Conservation (phyloP, 1,139 yeast genomes). For the Geotrichum citri-aurantii region DNA sequence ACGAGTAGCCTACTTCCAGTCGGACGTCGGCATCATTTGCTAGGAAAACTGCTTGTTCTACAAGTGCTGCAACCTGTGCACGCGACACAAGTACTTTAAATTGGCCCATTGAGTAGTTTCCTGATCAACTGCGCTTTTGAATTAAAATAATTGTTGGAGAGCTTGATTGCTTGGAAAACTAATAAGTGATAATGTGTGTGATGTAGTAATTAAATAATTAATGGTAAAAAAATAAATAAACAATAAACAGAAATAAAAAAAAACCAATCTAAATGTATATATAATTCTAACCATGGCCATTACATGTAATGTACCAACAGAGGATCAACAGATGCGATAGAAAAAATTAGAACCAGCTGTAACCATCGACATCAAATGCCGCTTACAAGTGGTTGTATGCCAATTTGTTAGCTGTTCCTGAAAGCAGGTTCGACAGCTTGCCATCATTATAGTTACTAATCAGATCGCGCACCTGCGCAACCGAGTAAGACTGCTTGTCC, state of each 20-base stretch:
- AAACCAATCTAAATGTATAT: too few relatives aligned
- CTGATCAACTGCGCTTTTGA: too few relatives aligned
- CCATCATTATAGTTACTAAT: slow-evolving; percentile 26
- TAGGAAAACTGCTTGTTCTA: not conserved
- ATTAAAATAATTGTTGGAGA: too few relatives aligned
- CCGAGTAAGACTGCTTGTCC: slow-evolving; percentile 3
- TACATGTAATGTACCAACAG: not conserved
- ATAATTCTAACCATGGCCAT: not conserved
- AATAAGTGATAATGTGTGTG: too few relatives aligned
- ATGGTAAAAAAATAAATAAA: too few relatives aligned
- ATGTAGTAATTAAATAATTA: too few relatives aligned
- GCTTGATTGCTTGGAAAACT: too few relatives aligned
- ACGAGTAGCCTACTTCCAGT: not conserved
- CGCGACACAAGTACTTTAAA: not conserved
- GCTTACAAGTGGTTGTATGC: slow-evolving; percentile 26
- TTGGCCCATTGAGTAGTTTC: not conserved
- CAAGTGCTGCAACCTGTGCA: not conserved
- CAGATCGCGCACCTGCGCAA: slow-evolving; percentile 15
- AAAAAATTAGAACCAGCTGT: not conserved
- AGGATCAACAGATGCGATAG: not conserved
- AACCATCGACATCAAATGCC: not conserved
- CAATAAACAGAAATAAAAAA: too few relatives aligned
- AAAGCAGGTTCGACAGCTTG: slow-evolving; percentile 19
- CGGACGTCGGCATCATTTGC: not conserved
- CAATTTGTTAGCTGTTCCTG: slow-evolving; percentile 28